A percentile compares a stretch with the other conserved stretches of the same genome.
Conservation (phyloP, 768 basidiomycete genomes). For the Pleurotus citrinopileatus region DNA sequence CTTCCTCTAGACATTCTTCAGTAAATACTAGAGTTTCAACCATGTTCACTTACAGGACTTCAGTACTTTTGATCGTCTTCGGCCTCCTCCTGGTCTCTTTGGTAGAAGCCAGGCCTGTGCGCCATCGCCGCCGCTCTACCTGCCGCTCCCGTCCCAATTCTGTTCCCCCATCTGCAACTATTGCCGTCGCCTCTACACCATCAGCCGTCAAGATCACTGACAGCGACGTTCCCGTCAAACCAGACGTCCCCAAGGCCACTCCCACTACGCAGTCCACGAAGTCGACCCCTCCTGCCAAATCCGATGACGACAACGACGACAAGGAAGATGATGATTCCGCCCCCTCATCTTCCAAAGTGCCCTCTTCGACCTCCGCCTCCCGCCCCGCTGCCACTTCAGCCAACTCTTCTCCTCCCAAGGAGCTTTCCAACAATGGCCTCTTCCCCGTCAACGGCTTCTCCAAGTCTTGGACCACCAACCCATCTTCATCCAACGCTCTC, state of each 20-base stretch:
- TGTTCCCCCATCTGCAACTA: not conserved
- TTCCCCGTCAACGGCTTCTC: constrained; percentile 37
- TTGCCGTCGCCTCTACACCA: not conserved
- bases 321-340: not conserved
- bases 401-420: constrained; percentile 13
- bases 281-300: not conserved
- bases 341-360: constrained; percentile 6
- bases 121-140: constrained; percentile 4
- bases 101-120: constrained; percentile 4
- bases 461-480: constrained; percentile 47
- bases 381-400: constrained; percentile 13
- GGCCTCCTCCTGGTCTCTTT: constrained; percentile 4
- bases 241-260: not conserved
- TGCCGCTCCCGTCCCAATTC: not conserved
- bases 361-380: constrained; percentile 6
- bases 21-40: constrained; percentile 5
- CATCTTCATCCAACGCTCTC: constrained; percentile 28
- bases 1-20: constrained; percentile 6
- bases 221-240: not conserved
- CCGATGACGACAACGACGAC: not conserved
- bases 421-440: constrained; percentile 23
- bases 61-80: constrained; percentile 8
- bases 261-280: not conserved
- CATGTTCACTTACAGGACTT: constrained; percentile 9
- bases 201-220: not conserved